A percentile compares a stretch with the other conserved stretches of the same genome.
These are phyloP conservation scores for Rhizophagus clarus DNA, from an alignment of 192 early-diverging fungal genomes.

Conservation along the genomic window DNA sequence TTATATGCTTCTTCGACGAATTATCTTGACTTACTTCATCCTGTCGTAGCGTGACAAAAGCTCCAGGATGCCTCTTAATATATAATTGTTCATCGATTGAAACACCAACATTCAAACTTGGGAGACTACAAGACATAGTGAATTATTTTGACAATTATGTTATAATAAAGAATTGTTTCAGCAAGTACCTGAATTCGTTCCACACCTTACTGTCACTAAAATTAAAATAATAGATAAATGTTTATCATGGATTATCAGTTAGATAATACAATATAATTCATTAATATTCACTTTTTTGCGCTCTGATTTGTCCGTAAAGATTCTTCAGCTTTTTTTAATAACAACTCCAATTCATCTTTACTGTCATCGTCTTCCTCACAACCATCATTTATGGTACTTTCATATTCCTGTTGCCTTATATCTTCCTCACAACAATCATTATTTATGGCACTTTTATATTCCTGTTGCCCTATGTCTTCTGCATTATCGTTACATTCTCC, in stretches of 20 bases:
- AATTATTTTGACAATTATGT: not conserved
- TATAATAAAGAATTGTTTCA: not conserved
- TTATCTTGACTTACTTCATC: not conserved
- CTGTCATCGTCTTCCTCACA: not conserved
- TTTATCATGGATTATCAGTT: not conserved
- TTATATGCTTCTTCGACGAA: not conserved
- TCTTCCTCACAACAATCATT: too few relatives aligned
- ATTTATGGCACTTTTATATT: not conserved
- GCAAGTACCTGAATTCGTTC: not conserved
- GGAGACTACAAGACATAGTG: not conserved
- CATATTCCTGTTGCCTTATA: too few relatives aligned
- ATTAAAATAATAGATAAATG: not conserved
- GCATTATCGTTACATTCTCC: too few relatives aligned
- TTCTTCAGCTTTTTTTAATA: not conserved
- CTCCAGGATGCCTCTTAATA: not conserved
- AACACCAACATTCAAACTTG: not conserved
- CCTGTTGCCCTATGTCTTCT: too few relatives aligned
- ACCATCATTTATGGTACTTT: not conserved
- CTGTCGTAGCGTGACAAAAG: not conserved
- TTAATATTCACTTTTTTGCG: not conserved
- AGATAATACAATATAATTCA: not conserved
- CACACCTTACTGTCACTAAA: not conserved
- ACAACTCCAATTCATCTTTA: not conserved
- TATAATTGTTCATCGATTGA: not conserved
- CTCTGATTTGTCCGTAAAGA: not conserved